Evolutionary conservation across 164 flowering plant genomes (phyloP).

Genomic region (Aristolochia contorta): DNA sequence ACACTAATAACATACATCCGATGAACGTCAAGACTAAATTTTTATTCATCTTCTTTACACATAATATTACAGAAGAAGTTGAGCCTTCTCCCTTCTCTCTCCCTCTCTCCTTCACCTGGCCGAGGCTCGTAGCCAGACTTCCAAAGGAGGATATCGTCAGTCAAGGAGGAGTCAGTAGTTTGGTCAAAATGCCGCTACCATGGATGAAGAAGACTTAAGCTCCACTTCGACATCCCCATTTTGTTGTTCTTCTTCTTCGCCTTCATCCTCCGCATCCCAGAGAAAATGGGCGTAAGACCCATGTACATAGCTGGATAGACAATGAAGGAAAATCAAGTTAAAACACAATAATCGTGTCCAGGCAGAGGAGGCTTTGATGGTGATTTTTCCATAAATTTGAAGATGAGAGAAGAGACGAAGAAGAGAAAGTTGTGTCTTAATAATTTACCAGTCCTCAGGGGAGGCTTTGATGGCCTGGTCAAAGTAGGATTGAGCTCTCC

Average conservation of each 20-base stretch:
- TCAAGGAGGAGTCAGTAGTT: background rate
- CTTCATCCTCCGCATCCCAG: constrained; percentile 18
- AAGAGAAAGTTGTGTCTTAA: background rate
- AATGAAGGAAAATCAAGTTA: too few species aligned
- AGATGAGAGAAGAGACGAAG: too few species aligned
- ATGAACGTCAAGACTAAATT: too few species aligned
- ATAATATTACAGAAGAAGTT: too few species aligned
- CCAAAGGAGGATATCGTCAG: background rate
- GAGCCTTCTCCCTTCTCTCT: too few species aligned
- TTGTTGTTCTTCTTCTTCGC: constrained; percentile 12
- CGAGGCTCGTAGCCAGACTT: background rate
- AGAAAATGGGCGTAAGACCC: constrained; percentile 19
- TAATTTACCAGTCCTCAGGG: constrained; percentile 55
- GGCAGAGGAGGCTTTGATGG: too few species aligned
- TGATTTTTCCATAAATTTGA: too few species aligned
- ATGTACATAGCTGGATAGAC: constrained; percentile 13
- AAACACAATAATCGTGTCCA: too few species aligned
- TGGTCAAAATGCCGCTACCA: constrained; percentile 7
- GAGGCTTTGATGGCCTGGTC: constrained; percentile 59
- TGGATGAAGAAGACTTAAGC: background rate
- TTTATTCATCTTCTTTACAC: too few species aligned
- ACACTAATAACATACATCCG: too few species aligned
- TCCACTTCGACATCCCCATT: constrained; percentile 1
- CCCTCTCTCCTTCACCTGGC: background rate
- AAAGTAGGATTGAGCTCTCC: constrained; percentile 53